A percentile compares a stretch with the other conserved stretches of the same genome.
phyloP scores from a whole-genome alignment of 257 asterid genomes.

The Forsythia suspensa region DNA sequence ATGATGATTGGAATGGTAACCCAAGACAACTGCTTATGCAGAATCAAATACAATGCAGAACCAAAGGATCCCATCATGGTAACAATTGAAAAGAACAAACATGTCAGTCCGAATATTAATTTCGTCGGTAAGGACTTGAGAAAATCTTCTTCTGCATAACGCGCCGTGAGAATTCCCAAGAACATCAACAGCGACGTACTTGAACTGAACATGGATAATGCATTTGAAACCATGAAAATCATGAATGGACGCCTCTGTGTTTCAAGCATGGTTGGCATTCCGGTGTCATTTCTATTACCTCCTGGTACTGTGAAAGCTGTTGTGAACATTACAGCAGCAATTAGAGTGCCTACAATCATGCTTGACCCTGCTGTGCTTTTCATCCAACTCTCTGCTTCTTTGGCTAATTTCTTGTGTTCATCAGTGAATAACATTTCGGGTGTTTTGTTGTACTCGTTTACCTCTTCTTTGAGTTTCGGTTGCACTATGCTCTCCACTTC shows the following conservation, averaged over 20 bases:
- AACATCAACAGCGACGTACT: slow-evolving; percentile 25
- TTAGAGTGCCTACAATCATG: slow-evolving; percentile 38
- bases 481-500: slow-evolving; percentile 32
- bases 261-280: slow-evolving; percentile 23
- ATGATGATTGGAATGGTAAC: slow-evolving; percentile 18
- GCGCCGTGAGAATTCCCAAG: slow-evolving; percentile 34
- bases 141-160: slow-evolving; percentile 28
- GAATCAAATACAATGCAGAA: slow-evolving; percentile 24
- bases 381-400: slow-evolving; percentile 36
- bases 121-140: slow-evolving; percentile 21
- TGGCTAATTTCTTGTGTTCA: slow-evolving; percentile 22
- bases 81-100: slow-evolving; percentile 26
- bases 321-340: slow-evolving; percentile 40
- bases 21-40: slow-evolving; percentile 24
- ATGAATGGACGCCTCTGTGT: slow-evolving; percentile 14
- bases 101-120: slow-evolving; percentile 21
- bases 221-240: slow-evolving; percentile 35
- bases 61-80: slow-evolving; percentile 32
- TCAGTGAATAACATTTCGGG: slow-evolving; percentile 22
- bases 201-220: slow-evolving; percentile 30
- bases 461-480: slow-evolving; percentile 33
- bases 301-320: slow-evolving; percentile 43
- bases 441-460: slow-evolving; percentile 27
- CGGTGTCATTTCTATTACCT: slow-evolving; percentile 19
- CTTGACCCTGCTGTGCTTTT: slow-evolving; percentile 33